phyloP scores from a whole-genome alignment of 805 yeast species.

The Blastobotrys robertii region DNA sequence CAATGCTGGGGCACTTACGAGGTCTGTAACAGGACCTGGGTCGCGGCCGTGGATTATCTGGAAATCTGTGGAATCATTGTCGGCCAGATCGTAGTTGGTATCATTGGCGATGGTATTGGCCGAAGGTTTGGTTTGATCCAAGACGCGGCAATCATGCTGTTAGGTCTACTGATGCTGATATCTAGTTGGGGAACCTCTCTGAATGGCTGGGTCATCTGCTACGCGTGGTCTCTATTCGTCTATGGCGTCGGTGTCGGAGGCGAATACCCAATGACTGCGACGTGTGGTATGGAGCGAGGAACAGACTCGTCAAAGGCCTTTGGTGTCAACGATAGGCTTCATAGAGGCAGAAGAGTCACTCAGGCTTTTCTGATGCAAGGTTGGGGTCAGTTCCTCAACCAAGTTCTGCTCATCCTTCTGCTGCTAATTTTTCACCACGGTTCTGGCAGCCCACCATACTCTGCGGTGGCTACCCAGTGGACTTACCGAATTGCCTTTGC shows the following conservation, averaged over 20 bases:
- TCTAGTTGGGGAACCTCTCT: constrained; percentile 49
- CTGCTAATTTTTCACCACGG: constrained; percentile 84
- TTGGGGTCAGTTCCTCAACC: constrained; percentile 90
- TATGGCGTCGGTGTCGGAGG: constrained; percentile 50
- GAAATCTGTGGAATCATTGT: constrained; percentile 42
- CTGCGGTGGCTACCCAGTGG: constrained; percentile 30
- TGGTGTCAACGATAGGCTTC: constrained; percentile 28
- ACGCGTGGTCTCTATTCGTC: constrained; percentile 40
- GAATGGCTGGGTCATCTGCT: constrained; percentile 46
- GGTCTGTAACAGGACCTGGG: constrained; percentile 28
- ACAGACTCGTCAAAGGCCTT: constrained; percentile 22
- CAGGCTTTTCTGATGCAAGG: constrained; percentile 82
- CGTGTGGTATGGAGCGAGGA: constrained; percentile 53
- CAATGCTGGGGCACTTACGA: constrained; percentile 26
- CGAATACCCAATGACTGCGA: constrained; percentile 57
- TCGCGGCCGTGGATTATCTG: constrained; percentile 27
- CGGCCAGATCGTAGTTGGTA: constrained; percentile 52
- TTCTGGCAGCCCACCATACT: constrained; percentile 78
- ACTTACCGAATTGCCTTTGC: constrained; percentile 30
- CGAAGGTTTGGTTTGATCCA: constrained; percentile 52
- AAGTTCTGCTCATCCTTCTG: constrained; percentile 72
- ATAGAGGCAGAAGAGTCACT: constrained; percentile 31
- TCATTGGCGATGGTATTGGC: constrained; percentile 48
- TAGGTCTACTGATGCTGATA: constrained; percentile 49
- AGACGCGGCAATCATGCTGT: constrained; percentile 47